Evolutionary conservation across 2,329 filamentous ascomycete genomes (phyloP).

Genomic region (Colletotrichum costaricense): DNA sequence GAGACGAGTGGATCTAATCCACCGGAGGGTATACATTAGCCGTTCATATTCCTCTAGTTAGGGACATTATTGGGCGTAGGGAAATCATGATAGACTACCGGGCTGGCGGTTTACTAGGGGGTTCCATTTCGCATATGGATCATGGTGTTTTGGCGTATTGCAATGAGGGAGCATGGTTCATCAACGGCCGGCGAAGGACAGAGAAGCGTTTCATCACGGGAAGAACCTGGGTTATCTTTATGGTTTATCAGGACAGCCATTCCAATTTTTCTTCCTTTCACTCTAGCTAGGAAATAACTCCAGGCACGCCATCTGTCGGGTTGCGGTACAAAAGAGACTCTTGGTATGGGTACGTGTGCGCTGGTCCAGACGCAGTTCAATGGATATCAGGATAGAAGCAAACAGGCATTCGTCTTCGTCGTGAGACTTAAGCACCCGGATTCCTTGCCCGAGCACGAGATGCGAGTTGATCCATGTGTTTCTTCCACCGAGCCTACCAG

Average conservation of each 20-base stretch:
- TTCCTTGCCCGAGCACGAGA: background rate
- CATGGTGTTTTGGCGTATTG: background rate
- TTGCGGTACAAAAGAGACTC: background rate
- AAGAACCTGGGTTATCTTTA: background rate
- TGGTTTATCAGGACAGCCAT: too few species aligned
- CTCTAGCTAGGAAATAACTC: slow-evolving; percentile 6
- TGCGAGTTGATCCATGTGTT: background rate
- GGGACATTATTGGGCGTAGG: too few species aligned
- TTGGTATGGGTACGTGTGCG: background rate
- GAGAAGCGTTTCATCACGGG: background rate
- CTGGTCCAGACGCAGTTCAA: background rate
- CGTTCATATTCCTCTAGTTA: too few species aligned
- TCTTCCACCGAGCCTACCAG: slow-evolving; percentile 28
- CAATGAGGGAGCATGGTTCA: background rate
- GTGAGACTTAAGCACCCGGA: background rate
- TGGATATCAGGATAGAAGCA: background rate
- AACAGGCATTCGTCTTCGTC: too few species aligned
- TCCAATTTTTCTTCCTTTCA: background rate
- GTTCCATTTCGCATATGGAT: background rate
- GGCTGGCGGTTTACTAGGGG: background rate
- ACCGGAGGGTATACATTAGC: background rate
- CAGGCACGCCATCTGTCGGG: background rate
- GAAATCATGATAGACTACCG: background rate
- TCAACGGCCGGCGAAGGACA: background rate
- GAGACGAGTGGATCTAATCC: background rate